Percentiles rank a stretch among this genome's conserved stretches.
Conservation (phyloP, 257 asterid species). For the Schizonepeta tenuifolia region DNA sequence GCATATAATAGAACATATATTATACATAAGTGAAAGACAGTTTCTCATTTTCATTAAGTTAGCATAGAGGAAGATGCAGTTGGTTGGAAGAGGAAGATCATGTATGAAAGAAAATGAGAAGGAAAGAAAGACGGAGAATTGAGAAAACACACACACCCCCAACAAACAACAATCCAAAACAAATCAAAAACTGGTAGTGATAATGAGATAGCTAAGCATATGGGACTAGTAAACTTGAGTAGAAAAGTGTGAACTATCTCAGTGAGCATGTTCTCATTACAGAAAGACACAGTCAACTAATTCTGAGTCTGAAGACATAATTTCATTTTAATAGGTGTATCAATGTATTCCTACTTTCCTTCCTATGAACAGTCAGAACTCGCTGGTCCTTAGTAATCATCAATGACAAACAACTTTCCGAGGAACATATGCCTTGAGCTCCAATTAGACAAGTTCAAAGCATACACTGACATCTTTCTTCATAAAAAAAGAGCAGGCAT, state of each 20-base stretch:
- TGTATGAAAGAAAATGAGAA: not conserved
- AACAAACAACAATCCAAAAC: too few relatives aligned
- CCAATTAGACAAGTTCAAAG: not conserved
- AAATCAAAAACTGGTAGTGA: too few relatives aligned
- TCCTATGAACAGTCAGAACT: not conserved
- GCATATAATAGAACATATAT: too few relatives aligned
- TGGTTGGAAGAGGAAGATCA: not conserved
- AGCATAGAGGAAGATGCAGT: not conserved
- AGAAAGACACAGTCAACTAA: not conserved
- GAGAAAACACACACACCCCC: not conserved
- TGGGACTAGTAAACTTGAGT: too few relatives aligned
- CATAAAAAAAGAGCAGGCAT: not conserved
- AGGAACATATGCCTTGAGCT: not conserved
- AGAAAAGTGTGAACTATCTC: not conserved
- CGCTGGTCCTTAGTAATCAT: not conserved
- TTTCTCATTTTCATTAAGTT: too few relatives aligned
- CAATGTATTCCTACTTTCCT: not conserved
- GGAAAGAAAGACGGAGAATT: not conserved
- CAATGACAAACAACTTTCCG: not conserved
- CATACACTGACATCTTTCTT: not conserved
- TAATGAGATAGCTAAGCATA: too few relatives aligned
- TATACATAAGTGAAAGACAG: too few relatives aligned
- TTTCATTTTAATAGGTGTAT: not conserved
- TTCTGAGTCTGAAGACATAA: too few relatives aligned
- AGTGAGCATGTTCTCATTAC: not conserved